Evolutionary conservation across 2,329 filamentous ascomycete genomes (phyloP), one percentile per base, ranked within the genome.

Genomic region (Fusarium keratoplasticum): DNA sequence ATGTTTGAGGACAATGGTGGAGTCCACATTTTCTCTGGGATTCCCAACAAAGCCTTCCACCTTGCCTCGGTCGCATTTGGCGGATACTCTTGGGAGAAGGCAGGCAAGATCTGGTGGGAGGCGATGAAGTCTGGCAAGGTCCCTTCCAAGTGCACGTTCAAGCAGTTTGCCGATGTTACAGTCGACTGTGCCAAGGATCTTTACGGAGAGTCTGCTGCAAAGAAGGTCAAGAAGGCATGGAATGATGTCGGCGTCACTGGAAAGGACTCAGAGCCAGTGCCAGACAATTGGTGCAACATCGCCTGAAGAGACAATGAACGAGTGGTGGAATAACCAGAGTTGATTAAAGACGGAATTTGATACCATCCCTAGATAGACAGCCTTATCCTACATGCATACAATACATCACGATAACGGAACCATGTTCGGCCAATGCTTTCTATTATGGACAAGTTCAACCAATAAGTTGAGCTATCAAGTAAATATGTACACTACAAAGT

Each of bases 11-110:
- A 89, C 77, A 86, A 87, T 52, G 86, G 87, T 9, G 89, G 88
- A 35, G 87, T 89, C 4, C 88, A 90, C 78, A 80, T 87, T 58
- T 88, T 85, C 79, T 89, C 87, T 7, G 88, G 88, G 7, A 90
- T 90, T 52, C 88, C 88, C 3, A 90, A 90, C 81, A 84, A 85
- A 70, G 88, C 88, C 3, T 90, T 90, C 72, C 88, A 88, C 73
- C 83, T 88, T 11, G 83, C 81, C 13, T 80, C 87, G 2, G 78
- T 82, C 6, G 83, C 80, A 2, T 84, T 90, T 71, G 88, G 87
- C 16, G 88, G 88, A 6, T 87, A 85, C 76, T 85, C 86, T 5
- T 90, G 85, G 86, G 87, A 88, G 75, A 87, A 87, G 80, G 86
- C 86, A 10, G 87, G 87, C 14, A 83, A 86, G 71, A 86, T 88